Evolutionary conservation across 768 basidiomycete species (phyloP).

Genomic region (Multifurca ochricompacta): DNA sequence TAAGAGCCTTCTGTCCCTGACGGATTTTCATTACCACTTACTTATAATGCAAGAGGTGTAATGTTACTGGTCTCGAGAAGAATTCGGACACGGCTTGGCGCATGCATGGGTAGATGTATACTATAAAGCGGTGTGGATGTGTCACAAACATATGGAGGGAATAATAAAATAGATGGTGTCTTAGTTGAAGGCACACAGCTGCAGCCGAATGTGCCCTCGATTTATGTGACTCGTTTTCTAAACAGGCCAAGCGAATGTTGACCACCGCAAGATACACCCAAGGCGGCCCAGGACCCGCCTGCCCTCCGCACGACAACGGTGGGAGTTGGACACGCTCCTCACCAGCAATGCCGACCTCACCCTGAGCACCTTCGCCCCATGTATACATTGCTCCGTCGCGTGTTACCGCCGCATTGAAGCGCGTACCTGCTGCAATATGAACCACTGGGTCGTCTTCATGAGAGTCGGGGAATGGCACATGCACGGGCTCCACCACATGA

Average conservation of each 20-base stretch:
- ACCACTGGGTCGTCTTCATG: constrained; percentile 50
- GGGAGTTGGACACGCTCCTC: constrained; percentile 58
- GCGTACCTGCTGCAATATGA: constrained; percentile 58
- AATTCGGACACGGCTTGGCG: not conserved
- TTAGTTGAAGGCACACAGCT: not conserved
- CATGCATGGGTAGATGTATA: not conserved
- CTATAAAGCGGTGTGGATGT: not conserved
- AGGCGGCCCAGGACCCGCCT: constrained; percentile 61
- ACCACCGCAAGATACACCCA: constrained; percentile 64
- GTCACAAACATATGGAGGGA: constrained; percentile 10
- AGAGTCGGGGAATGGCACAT: constrained; percentile 52
- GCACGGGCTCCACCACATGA: constrained; percentile 58
- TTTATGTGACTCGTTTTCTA: constrained; percentile 15
- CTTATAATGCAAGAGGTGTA: too few relatives aligned
- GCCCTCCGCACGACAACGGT: constrained; percentile 61
- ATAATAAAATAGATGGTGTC: constrained; percentile 14
- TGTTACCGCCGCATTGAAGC: constrained; percentile 68
- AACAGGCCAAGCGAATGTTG: constrained; percentile 56
- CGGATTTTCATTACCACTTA: too few relatives aligned
- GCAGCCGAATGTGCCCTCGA: not conserved
- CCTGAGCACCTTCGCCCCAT: constrained; percentile 75
- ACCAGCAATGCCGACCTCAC: constrained; percentile 54
- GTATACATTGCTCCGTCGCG: constrained; percentile 58
- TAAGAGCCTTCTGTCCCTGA: too few relatives aligned
- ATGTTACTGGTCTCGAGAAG: too few relatives aligned